Conservation (phyloP, 768 basidiomycete genomes). For the Xerocomus potaroensis region DNA sequence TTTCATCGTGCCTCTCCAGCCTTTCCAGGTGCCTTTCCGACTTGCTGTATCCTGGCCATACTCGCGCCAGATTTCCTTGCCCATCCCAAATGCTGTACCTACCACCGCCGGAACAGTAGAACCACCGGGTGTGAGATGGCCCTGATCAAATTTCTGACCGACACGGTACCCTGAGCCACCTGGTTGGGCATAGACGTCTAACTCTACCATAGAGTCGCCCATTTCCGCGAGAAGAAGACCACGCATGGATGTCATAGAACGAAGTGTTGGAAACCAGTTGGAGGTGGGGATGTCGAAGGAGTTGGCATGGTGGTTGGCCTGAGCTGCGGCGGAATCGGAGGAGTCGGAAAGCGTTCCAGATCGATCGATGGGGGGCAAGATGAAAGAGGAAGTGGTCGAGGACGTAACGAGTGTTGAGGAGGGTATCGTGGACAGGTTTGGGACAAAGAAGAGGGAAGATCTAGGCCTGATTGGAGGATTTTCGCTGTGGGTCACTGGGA, state of each 20-base stretch:
- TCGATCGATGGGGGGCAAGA: conserved; percentile 10
- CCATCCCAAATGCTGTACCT: conserved; percentile 12
- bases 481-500: background rate
- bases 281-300: conserved; percentile 3
- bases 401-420: conserved; percentile 24
- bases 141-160: conserved; percentile 38
- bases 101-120: conserved; percentile 14
- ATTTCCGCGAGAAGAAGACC: conserved; percentile 46
- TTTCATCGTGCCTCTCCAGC: conserved; percentile 6
- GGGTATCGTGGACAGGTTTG: conserved; percentile 26
- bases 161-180: conserved; percentile 36
- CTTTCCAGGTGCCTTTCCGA: conserved; percentile 16
- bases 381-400: conserved; percentile 24
- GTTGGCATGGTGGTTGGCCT: conserved; percentile 1
- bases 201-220: conserved; percentile 44
- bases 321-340: conserved; percentile 21
- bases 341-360: conserved; percentile 11
- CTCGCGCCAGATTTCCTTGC: conserved; percentile 23
- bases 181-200: conserved; percentile 33
- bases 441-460: conserved; percentile 14
- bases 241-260: conserved; percentile 40
- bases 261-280: conserved; percentile 25
- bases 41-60: background rate
- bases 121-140: conserved; percentile 29
- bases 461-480: conserved; percentile 6